A percentile compares a stretch with the other conserved stretches of the same genome.
Conservation (phyloP, 1,139 yeast species). For the Suhomyces choctaworum region DNA sequence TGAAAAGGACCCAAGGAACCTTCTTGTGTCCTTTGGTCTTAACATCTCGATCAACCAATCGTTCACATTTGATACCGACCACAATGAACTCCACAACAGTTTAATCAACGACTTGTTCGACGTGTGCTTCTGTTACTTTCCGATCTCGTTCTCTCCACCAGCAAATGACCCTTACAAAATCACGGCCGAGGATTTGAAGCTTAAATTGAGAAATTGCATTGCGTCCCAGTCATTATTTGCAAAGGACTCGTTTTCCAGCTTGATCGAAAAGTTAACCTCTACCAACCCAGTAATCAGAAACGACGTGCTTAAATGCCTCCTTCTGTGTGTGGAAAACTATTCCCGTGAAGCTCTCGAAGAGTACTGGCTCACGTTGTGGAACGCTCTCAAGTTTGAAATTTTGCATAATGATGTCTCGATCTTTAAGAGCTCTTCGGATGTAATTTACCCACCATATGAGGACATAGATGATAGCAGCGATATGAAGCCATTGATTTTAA, state of each 20-base stretch:
- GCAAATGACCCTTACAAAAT: constrained; percentile 87
- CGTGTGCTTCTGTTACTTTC: constrained; percentile 90
- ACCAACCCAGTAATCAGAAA: constrained; percentile 75
- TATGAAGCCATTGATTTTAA: constrained; percentile 42
- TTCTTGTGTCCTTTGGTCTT: constrained; percentile 67
- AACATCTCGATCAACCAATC: constrained; percentile 49
- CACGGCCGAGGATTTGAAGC: constrained; percentile 69
- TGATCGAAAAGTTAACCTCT: constrained; percentile 82
- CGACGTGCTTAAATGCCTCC: constrained; percentile 70
- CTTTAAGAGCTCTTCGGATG: constrained; percentile 28
- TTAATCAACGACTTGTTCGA: constrained; percentile 67
- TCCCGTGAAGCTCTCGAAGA: constrained; percentile 46
- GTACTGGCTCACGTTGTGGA: constrained; percentile 80
- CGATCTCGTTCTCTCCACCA: constrained; percentile 93
- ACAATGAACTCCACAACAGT: constrained; percentile 42
- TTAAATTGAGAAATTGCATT: constrained; percentile 57
- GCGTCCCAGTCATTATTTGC: constrained; percentile 68
- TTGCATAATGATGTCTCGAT: constrained; percentile 63
- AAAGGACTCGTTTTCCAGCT: constrained; percentile 69
- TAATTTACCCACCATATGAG: constrained; percentile 34
- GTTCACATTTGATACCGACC: constrained; percentile 40
- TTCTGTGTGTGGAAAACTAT: constrained; percentile 56
- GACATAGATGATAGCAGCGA: constrained; percentile 40
- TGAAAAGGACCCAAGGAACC: constrained; percentile 92
- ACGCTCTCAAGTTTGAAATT: constrained; percentile 82